Percentiles rank a stretch among this genome's conserved stretches.
These are phyloP conservation scores for Fusarium duplospermum DNA, from an alignment of 2,329 filamentous ascomycete species.

Conservation along the genomic window DNA sequence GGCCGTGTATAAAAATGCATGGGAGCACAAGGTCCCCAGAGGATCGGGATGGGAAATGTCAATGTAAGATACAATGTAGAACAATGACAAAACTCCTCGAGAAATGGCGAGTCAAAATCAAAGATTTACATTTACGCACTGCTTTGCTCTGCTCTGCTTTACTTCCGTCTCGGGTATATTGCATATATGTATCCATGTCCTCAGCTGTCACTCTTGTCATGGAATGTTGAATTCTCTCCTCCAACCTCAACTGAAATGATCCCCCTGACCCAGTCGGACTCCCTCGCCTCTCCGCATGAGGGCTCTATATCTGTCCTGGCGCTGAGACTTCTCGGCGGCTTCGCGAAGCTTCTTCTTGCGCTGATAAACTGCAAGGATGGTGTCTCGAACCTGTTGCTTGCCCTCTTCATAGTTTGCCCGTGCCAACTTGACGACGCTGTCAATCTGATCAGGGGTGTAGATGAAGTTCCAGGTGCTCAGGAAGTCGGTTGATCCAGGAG, in stretches of 20 bases:
- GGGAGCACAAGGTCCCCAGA: constrained; percentile 38
- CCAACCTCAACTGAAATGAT: constrained; percentile 68
- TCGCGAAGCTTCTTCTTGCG: constrained; percentile 80
- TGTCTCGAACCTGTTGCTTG: constrained; percentile 78
- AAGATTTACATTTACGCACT: constrained; percentile 32
- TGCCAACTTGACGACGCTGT: constrained; percentile 84
- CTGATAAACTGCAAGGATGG: constrained; percentile 91
- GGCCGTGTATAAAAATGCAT: constrained; percentile 49
- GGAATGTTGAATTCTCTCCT: constrained; percentile 2
- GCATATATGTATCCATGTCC: constrained; percentile 28
- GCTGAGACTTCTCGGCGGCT: constrained; percentile 58
- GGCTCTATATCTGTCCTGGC: constrained; percentile 56
- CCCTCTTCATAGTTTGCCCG: constrained; percentile 89
- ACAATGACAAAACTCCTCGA: constrained; percentile 47
- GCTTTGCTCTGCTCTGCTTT: neutral
- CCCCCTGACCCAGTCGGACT: constrained; percentile 70
- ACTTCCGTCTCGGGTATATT: constrained; percentile 23
- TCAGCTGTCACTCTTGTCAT: neutral
- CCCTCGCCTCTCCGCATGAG: constrained; percentile 62
- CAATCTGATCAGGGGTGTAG: constrained; percentile 90
- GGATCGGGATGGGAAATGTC: constrained; percentile 41
- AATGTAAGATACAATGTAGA: constrained; percentile 56
- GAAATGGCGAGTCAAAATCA: constrained; percentile 42
- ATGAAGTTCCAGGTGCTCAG: constrained; percentile 99
- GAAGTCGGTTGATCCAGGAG: constrained; percentile 85